Evolutionary conservation across 2,329 filamentous ascomycete genomes (phyloP).

Genomic region (Nemania sp.): DNA sequence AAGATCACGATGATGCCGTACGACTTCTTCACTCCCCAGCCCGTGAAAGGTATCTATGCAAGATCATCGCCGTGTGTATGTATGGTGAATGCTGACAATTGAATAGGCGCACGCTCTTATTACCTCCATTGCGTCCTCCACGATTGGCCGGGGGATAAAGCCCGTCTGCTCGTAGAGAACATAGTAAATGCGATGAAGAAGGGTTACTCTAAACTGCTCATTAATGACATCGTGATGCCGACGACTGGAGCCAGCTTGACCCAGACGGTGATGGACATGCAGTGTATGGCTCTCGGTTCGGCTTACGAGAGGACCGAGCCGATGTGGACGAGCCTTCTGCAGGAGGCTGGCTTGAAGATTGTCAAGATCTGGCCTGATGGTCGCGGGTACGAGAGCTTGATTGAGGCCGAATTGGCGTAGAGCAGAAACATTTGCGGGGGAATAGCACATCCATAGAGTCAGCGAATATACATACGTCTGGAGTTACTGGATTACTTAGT

Average conservation of each 20-base stretch:
- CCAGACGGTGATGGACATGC: constrained; percentile 37
- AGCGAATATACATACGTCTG: too few relatives aligned
- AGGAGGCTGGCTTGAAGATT: constrained; percentile 39
- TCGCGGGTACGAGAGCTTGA: constrained; percentile 37
- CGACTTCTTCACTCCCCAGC: constrained; percentile 52
- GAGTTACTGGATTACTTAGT: neutral
- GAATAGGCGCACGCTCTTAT: constrained; percentile 49
- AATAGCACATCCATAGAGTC: too few relatives aligned
- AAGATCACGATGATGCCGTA: constrained; percentile 48
- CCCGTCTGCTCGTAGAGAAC: constrained; percentile 51
- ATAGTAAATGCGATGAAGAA: constrained; percentile 48
- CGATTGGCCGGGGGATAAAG: constrained; percentile 54
- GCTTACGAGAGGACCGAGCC: constrained; percentile 39
- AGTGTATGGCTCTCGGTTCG: constrained; percentile 37
- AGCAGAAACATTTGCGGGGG: neutral
- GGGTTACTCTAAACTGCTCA: constrained; percentile 56
- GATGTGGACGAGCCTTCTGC: constrained; percentile 38
- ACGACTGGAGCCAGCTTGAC: constrained; percentile 49
- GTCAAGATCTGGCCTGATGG: constrained; percentile 37
- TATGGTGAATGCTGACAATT: constrained; percentile 5
- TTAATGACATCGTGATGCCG: constrained; percentile 58
- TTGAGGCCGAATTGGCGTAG: constrained; percentile 42
- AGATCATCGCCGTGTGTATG: constrained; percentile 9
- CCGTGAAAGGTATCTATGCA: constrained; percentile 45
- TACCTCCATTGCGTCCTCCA: constrained; percentile 54